A percentile compares a stretch with the other conserved stretches of the same genome.
Evolutionary conservation across 2,329 filamentous ascomycete species (phyloP).

Genomic region (Colletotrichum siamense): DNA sequence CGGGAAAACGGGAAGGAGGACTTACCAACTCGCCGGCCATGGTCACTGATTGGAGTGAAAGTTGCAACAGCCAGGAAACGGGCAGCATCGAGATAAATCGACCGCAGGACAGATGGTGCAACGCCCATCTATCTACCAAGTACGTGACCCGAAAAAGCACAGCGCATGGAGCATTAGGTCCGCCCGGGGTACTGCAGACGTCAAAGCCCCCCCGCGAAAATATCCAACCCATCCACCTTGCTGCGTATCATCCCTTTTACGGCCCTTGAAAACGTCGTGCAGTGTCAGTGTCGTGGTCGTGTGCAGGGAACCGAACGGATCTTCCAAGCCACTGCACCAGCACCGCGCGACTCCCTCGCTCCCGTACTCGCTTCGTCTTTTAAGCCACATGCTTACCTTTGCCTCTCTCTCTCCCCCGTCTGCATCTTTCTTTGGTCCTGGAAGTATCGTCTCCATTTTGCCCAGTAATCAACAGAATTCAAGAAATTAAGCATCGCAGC

Average conservation of each 20-base stretch:
- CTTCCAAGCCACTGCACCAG: not conserved
- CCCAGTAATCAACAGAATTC: not conserved
- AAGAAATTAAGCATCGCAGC: not conserved
- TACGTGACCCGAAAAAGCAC: not conserved
- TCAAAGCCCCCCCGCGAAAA: conserved; percentile 4
- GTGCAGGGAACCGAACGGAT: not conserved
- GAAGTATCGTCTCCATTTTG: not conserved
- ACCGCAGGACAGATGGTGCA: not conserved
- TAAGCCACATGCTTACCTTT: not conserved
- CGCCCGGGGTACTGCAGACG: not conserved
- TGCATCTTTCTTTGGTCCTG: not conserved
- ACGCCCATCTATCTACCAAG: not conserved
- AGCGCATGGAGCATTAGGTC: conserved; percentile 11
- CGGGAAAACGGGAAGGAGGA: not conserved
- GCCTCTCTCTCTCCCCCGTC: not conserved
- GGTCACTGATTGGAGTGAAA: not conserved
- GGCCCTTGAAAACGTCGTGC: not conserved
- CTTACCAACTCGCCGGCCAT: not conserved
- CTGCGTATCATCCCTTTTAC: not conserved
- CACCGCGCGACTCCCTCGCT: not conserved
- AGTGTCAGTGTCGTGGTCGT: not conserved
- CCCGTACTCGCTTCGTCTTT: not conserved
- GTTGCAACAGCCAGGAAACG: not conserved
- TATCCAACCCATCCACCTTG: not conserved
- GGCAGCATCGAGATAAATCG: not conserved